phyloP scores from a whole-genome alignment of 139 green algal species.

The Astrephomene gubernaculifera region DNA sequence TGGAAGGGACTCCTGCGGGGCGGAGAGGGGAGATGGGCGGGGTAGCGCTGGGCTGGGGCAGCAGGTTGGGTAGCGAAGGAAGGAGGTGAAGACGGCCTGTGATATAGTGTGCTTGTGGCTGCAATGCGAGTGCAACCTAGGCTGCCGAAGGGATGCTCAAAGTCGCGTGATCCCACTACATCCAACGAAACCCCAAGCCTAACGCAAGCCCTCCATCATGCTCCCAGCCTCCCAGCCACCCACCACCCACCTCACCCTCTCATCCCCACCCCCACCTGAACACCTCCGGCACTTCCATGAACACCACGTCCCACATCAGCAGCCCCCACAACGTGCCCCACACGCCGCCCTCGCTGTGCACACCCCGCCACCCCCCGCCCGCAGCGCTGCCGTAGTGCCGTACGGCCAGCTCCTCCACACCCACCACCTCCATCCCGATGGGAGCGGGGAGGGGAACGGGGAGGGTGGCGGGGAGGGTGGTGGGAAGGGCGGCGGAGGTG shows the following conservation, averaged over 20 bases:
- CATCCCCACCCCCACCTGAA: constrained; percentile 65
- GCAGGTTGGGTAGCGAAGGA: too few relatives aligned
- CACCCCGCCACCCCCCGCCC: constrained; percentile 77
- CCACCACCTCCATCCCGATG: constrained; percentile 1
- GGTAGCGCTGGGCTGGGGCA: neutral
- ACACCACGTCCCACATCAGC: constrained; percentile 73
- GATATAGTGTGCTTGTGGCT: too few relatives aligned
- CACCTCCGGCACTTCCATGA: constrained; percentile 72
- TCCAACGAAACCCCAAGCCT: too few relatives aligned
- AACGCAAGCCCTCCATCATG: too few relatives aligned
- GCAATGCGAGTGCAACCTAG: too few relatives aligned
- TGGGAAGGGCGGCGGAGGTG: neutral
- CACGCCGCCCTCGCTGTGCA: constrained; percentile 84
- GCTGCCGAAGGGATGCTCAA: too few relatives aligned
- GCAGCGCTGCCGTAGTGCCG: constrained; percentile 81
- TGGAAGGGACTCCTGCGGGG: constrained; percentile 77
- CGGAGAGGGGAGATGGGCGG: neutral
- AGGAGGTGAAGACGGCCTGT: too few relatives aligned
- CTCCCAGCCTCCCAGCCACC: too few relatives aligned
- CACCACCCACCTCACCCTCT: too few relatives aligned
- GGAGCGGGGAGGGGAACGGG: neutral
- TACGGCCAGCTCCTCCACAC: constrained; percentile 85
- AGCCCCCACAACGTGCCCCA: constrained; percentile 87
- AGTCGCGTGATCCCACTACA: too few relatives aligned
- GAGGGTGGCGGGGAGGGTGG: neutral